These are phyloP conservation scores for Paramarasmius palmivorus DNA, from an alignment of 1,284 basidiomycete genomes.

Conservation along the genomic window DNA sequence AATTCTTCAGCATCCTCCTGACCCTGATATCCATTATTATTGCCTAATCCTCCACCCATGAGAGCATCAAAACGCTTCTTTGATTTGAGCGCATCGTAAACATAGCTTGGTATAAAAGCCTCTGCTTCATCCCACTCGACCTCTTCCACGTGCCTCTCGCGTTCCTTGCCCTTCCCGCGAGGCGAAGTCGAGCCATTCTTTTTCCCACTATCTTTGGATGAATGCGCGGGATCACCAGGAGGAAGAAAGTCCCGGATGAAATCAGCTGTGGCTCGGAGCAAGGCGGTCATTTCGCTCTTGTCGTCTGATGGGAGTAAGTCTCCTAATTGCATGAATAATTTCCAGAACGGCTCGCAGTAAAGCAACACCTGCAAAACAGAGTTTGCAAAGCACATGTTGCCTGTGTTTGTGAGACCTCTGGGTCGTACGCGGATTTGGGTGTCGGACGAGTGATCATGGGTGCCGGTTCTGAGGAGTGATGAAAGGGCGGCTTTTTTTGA, in stretches of 20 bases:
- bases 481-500: constrained; percentile 49
- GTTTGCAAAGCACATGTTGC: constrained; percentile 98
- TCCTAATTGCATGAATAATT: constrained; percentile 76
- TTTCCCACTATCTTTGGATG: constrained; percentile 26
- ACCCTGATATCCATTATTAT: constrained; percentile 4
- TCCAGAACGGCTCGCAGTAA: constrained; percentile 86
- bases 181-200: constrained; percentile 30
- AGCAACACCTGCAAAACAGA: constrained; percentile 90
- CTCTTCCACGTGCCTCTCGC: constrained; percentile 28
- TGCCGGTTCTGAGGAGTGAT: constrained; percentile 43
- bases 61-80: constrained; percentile 88
- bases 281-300: constrained; percentile 57
- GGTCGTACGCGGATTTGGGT: constrained; percentile 41
- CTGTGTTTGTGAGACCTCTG: constrained; percentile 90
- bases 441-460: neutral
- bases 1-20: constrained; percentile 98
- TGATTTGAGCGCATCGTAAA: constrained; percentile 96
- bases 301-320: constrained; percentile 25
- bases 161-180: constrained; percentile 37
- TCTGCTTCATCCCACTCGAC: constrained; percentile 47
- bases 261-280: constrained; percentile 82
- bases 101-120: constrained; percentile 84
- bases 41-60: constrained; percentile 82
- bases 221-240: neutral
- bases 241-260: constrained; percentile 82